Conservation (phyloP, 2,329 filamentous ascomycete genomes). For the Neonectria coccinea region DNA sequence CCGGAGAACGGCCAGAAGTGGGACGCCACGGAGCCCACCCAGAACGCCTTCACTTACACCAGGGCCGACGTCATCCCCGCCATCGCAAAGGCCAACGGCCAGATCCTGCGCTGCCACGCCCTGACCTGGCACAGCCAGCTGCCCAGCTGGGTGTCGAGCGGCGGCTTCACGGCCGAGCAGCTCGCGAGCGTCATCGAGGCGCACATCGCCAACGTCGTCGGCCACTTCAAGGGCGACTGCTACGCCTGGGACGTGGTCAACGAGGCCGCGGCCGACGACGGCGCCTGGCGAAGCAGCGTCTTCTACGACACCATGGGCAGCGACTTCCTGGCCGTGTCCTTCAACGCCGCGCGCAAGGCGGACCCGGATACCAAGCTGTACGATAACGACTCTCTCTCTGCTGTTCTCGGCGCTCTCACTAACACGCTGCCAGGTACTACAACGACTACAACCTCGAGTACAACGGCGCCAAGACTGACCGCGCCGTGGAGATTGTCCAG, state of each 20-base stretch:
- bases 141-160: slow-evolving; percentile 45
- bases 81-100: slow-evolving; percentile 60
- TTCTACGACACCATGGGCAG: slow-evolving; percentile 68
- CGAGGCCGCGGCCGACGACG: slow-evolving; percentile 70
- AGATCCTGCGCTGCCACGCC: slow-evolving; percentile 72
- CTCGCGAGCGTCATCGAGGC: slow-evolving; percentile 63
- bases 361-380: slow-evolving; percentile 67
- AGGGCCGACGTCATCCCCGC: slow-evolving; percentile 65
- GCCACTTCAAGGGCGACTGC: slow-evolving; percentile 69
- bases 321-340: slow-evolving; percentile 68
- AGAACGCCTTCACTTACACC: slow-evolving; percentile 68
- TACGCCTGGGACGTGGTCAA: slow-evolving; percentile 76
- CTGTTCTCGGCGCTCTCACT: background rate
- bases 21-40: slow-evolving; percentile 69
- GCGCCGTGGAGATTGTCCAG: slow-evolving; percentile 58
- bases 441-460: slow-evolving; percentile 72
- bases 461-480: slow-evolving; percentile 59
- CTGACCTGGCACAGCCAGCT: slow-evolving; percentile 60
- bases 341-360: slow-evolving; percentile 65
- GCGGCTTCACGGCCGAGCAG: slow-evolving; percentile 67
- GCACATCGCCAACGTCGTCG: slow-evolving; percentile 70
- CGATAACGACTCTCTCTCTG: background rate
- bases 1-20: slow-evolving; percentile 75
- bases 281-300: slow-evolving; percentile 62
- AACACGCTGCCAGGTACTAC: slow-evolving; percentile 51